Percentiles rank a stretch among this genome's conserved stretches.
These are phyloP conservation scores for Termitomyces sp. DNA, from an alignment of 768 basidiomycete genomes.

Conservation along the genomic window DNA sequence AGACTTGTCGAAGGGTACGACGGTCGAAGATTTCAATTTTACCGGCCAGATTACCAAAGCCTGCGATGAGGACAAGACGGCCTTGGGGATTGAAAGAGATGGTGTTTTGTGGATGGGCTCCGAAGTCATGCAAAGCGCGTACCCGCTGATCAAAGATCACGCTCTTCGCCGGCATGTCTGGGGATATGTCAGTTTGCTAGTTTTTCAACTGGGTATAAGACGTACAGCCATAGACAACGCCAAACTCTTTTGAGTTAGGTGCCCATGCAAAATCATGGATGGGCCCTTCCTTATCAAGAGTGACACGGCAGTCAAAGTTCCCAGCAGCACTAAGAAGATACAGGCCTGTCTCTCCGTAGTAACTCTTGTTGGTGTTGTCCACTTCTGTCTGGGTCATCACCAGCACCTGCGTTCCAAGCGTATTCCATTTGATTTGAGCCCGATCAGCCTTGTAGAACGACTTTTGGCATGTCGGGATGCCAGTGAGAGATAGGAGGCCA, in stretches of 20 bases:
- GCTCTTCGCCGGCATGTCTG: constrained; percentile 94
- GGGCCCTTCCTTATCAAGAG: constrained; percentile 92
- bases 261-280: constrained; percentile 97
- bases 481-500: constrained; percentile 55
- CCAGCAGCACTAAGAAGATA: constrained; percentile 91
- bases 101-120: constrained; percentile 84
- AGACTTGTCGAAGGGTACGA: constrained; percentile 69
- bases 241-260: constrained; percentile 95
- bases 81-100: constrained; percentile 94
- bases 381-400: constrained; percentile 95
- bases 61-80: constrained; percentile 81
- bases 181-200: not conserved
- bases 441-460: constrained; percentile 95
- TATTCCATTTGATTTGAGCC: constrained; percentile 94
- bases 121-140: constrained; percentile 85
- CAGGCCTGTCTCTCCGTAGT: constrained; percentile 96
- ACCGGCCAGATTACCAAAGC: constrained; percentile 95
- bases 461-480: constrained; percentile 75
- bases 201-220: constrained; percentile 12
- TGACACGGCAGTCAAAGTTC: constrained; percentile 87
- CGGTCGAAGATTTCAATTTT: constrained; percentile 92
- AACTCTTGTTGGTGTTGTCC: constrained; percentile 94
- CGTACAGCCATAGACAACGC: constrained; percentile 94
- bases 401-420: constrained; percentile 85
- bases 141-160: constrained; percentile 91